Evolutionary conservation across 805 yeast species (phyloP).

Genomic region (Candida maris): DNA sequence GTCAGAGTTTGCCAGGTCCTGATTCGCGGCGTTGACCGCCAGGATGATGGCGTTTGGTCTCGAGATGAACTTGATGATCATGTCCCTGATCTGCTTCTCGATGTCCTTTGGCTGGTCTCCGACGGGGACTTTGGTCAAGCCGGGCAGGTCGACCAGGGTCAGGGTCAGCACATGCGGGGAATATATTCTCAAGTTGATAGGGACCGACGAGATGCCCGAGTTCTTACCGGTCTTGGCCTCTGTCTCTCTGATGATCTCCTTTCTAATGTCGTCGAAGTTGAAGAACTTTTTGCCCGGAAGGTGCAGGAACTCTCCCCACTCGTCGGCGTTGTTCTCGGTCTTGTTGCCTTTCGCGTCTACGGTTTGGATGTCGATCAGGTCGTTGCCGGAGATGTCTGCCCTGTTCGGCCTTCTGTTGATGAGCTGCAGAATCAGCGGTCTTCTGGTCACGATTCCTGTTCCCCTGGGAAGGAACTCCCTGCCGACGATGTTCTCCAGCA

Average conservation of each 20-base stretch:
- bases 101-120: slow-evolving; percentile 99
- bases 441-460: slow-evolving; percentile 87
- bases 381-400: slow-evolving; percentile 23
- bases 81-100: slow-evolving; percentile 88
- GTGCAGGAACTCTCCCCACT: slow-evolving; percentile 98
- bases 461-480: slow-evolving; percentile 90
- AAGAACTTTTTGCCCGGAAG: slow-evolving; percentile 82
- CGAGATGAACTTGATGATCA: slow-evolving; percentile 88
- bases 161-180: slow-evolving; percentile 93
- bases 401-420: slow-evolving; percentile 56
- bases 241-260: slow-evolving; percentile 89
- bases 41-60: slow-evolving; percentile 93
- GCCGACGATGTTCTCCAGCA: slow-evolving; percentile 86
- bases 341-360: slow-evolving; percentile 43
- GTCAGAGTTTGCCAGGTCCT: slow-evolving; percentile 95
- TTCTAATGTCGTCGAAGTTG: slow-evolving; percentile 84
- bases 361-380: slow-evolving; percentile 43
- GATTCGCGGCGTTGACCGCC: slow-evolving; percentile 94
- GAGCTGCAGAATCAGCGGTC: slow-evolving; percentile 81
- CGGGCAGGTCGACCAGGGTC: slow-evolving; percentile 95
- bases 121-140: slow-evolving; percentile 96
- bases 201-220: slow-evolving; percentile 87
- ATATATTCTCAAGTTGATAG: slow-evolving; percentile 87
- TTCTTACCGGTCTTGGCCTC: slow-evolving; percentile 77
- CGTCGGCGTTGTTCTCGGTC: slow-evolving; percentile 70